Conservation (phyloP, 2,329 filamentous ascomycete genomes). For the Epichloe elymi region DNA sequence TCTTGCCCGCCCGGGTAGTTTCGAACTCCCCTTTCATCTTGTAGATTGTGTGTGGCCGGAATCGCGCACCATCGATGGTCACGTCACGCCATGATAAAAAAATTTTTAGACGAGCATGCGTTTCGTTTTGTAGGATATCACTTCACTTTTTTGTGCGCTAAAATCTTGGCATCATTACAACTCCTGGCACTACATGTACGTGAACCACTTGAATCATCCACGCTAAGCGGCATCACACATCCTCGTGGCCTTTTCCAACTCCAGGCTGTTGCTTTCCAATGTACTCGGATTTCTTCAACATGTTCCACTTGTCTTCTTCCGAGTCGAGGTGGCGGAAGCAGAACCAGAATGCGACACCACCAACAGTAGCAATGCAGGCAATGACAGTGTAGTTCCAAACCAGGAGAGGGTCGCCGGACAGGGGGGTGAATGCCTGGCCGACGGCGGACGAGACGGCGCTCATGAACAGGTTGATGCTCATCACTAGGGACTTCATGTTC, state of each 20-base stretch:
- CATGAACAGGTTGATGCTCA: constrained; percentile 57
- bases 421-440: constrained; percentile 53
- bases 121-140: too few species aligned
- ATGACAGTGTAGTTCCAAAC: constrained; percentile 60
- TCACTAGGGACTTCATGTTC: constrained; percentile 71
- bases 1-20: too few species aligned
- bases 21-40: too few species aligned
- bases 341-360: constrained; percentile 54
- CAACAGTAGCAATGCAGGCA: constrained; percentile 48
- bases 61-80: too few species aligned
- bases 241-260: constrained; percentile 12
- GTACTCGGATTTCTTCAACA: constrained; percentile 34
- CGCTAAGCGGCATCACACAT: not conserved
- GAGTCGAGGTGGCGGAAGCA: constrained; percentile 51
- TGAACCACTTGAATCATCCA: not conserved
- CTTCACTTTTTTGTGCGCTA: not conserved
- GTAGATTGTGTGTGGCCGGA: too few species aligned
- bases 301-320: constrained; percentile 57
- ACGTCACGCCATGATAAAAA: too few species aligned
- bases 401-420: constrained; percentile 51
- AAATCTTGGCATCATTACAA: not conserved
- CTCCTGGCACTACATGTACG: not conserved
- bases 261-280: constrained; percentile 26
- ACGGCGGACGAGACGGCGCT: constrained; percentile 56
- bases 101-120: not conserved